A percentile compares a stretch with the other conserved stretches of the same genome.
Evolutionary conservation across 352 stramenopile species (phyloP).

Genomic region (Globisporangium mamillatum): DNA sequence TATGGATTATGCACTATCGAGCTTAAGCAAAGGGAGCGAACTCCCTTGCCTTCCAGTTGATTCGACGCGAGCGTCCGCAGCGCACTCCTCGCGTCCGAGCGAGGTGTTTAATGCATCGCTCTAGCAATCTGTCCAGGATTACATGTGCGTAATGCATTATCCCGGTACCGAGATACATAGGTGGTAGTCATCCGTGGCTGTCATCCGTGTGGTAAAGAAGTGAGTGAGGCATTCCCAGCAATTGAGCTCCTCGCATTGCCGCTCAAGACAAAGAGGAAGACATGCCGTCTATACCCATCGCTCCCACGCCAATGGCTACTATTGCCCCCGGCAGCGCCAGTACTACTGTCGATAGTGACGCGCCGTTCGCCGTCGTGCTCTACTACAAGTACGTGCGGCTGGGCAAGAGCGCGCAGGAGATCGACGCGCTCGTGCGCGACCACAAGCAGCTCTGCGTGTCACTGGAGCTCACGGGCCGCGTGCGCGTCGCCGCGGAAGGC

Average conservation of each 20-base stretch:
- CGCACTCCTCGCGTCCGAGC: no score
- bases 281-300: not conserved
- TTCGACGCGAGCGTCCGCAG: no score
- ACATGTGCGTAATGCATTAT: no score
- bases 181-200: not conserved
- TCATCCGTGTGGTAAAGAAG: not conserved
- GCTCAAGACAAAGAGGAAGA: not conserved
- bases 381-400: slow-evolving; percentile 85
- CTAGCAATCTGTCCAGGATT: no score
- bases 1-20: not conserved
- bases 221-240: not conserved
- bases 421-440: slow-evolving; percentile 30
- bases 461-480: slow-evolving; percentile 60
- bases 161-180: not conserved
- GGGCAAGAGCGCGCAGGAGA: slow-evolving; percentile 35
- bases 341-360: not conserved
- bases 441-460: slow-evolving; percentile 52
- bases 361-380: slow-evolving; percentile 59
- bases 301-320: no score
- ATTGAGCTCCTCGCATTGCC: not conserved
- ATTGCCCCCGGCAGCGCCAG: not conserved
- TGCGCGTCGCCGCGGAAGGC: slow-evolving; percentile 78
- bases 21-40: no score
- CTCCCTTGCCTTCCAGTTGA: no score
- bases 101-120: no score